phyloP scores from a whole-genome alignment of 2,329 filamentous ascomycete genomes.

The Botrytis medusae region DNA sequence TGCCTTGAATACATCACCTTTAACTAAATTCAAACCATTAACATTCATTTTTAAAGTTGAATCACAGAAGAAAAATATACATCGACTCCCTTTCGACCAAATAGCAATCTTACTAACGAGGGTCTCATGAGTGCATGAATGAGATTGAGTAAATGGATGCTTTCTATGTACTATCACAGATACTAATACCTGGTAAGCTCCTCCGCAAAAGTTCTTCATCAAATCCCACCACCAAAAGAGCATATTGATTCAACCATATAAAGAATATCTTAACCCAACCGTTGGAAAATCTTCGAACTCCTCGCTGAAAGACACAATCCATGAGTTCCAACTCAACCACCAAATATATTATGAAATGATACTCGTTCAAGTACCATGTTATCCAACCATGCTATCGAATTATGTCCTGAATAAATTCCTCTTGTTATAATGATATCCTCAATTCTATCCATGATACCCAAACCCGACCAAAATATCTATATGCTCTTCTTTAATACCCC shows the following conservation, averaged over 20 bases:
- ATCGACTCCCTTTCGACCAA: neutral
- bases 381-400: neutral
- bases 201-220: neutral
- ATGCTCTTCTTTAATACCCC: neutral
- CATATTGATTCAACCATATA: neutral
- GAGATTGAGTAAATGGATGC: neutral
- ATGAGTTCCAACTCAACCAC: neutral
- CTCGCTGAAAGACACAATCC: neutral
- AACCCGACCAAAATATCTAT: neutral
- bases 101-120: neutral
- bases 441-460: neutral
- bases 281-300: neutral
- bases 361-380: neutral
- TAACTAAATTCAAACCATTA: neutral
- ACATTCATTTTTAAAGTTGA: neutral
- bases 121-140: neutral
- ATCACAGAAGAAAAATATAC: neutral
- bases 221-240: neutral
- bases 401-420: neutral
- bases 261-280: neutral
- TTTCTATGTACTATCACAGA: slow-evolving; percentile 4
- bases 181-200: neutral
- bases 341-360: neutral
- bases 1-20: neutral
- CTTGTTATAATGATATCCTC: neutral